These are phyloP conservation scores for Mycena maculata DNA, from an alignment of 768 basidiomycete genomes.

Conservation along the genomic window DNA sequence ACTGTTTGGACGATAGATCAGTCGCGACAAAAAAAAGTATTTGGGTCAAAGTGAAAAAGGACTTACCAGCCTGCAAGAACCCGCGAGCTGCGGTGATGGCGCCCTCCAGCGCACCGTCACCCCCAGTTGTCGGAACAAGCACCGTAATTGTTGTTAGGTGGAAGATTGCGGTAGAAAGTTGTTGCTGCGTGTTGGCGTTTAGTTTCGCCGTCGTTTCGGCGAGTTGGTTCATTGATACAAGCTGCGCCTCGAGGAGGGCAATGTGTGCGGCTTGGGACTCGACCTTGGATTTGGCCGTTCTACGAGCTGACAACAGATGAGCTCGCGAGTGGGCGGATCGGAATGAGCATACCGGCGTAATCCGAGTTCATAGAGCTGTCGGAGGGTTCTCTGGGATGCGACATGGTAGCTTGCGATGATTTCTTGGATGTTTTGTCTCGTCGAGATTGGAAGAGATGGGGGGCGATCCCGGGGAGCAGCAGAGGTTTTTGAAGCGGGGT, in stretches of 20 bases:
- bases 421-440: background rate
- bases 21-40: slow-evolving; percentile 14
- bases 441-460: slow-evolving; percentile 11
- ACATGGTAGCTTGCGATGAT: background rate
- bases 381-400: slow-evolving; percentile 2
- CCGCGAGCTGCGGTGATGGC: background rate
- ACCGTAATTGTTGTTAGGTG: background rate
- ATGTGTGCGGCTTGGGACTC: background rate
- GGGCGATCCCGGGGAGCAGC: slow-evolving; percentile 21
- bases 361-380: background rate
- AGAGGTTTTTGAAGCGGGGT: slow-evolving; percentile 16
- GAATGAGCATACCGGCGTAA: slow-evolving; percentile 4
- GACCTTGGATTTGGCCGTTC: background rate
- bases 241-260: no score
- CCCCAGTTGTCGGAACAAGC: background rate
- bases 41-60: slow-evolving; percentile 16
- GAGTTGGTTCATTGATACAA: no score
- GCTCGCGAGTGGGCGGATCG: background rate
- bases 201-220: background rate
- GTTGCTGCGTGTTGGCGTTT: no score
- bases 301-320: slow-evolving; percentile 4
- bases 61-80: slow-evolving; percentile 1
- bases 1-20: slow-evolving; percentile 19
- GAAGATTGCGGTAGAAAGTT: background rate
- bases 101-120: background rate